These are phyloP conservation scores for Wickerhamiella alocasiicola DNA, from an alignment of 805 yeast species.

Conservation along the genomic window DNA sequence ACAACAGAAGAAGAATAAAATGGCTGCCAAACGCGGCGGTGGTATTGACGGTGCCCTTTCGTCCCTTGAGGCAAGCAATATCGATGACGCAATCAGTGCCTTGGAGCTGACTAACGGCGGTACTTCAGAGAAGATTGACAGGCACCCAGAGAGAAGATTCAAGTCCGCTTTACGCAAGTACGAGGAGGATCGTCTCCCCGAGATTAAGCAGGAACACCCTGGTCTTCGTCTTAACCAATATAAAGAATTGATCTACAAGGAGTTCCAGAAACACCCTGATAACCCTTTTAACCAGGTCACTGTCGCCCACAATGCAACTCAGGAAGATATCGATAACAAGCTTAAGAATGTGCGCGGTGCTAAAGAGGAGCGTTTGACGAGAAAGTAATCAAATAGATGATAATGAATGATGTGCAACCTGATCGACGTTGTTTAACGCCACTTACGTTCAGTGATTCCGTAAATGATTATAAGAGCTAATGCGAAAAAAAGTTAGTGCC, in stretches of 20 bases:
- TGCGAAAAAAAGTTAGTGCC: no score
- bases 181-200: slow-evolving; percentile 62
- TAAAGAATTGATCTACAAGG: slow-evolving; percentile 62
- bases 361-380: slow-evolving; percentile 33
- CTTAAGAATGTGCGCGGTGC: slow-evolving; percentile 38
- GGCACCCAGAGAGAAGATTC: slow-evolving; percentile 82
- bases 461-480: no score
- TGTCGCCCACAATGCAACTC: slow-evolving; percentile 47
- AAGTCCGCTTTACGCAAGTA: slow-evolving; percentile 66
- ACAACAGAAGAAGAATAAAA: slow-evolving; percentile 46
- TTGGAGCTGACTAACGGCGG: slow-evolving; percentile 51
- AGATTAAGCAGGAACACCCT: slow-evolving; percentile 59
- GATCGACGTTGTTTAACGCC: background rate
- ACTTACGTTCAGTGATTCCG: no score
- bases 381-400: background rate
- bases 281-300: slow-evolving; percentile 78
- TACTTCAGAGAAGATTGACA: slow-evolving; percentile 39
- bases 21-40: slow-evolving; percentile 49
- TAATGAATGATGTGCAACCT: slow-evolving; percentile 1
- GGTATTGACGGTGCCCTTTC: slow-evolving; percentile 42
- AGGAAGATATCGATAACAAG: slow-evolving; percentile 36
- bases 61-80: slow-evolving; percentile 60
- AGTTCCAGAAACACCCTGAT: slow-evolving; percentile 66
- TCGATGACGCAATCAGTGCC: slow-evolving; percentile 71
- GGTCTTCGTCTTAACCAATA: slow-evolving; percentile 71